Conservation (phyloP, 352 stramenopile species). For the Globisporangium heterothallicum region DNA sequence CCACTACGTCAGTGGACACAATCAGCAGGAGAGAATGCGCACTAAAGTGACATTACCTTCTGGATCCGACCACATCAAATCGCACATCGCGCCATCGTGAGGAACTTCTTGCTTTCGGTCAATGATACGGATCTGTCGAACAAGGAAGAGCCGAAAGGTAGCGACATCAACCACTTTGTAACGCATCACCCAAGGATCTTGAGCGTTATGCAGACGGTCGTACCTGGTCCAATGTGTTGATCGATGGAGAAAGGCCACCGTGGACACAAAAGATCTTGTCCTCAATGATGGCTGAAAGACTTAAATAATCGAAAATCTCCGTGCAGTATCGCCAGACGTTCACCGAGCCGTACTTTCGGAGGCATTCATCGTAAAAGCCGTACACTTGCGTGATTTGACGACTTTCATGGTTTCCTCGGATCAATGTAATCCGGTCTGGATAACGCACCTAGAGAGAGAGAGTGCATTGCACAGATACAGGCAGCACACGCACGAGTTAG, state of each 20-base stretch:
- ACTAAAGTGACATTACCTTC: slow-evolving; percentile 62
- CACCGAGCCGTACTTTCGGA: slow-evolving; percentile 96
- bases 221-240: slow-evolving; percentile 88
- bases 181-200: slow-evolving; percentile 2
- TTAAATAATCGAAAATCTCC: slow-evolving; percentile 99
- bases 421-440: slow-evolving; percentile 98
- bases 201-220: background rate
- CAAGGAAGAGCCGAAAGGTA: background rate
- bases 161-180: background rate
- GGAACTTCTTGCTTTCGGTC: slow-evolving; percentile 99
- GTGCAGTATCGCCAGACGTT: slow-evolving; percentile 99
- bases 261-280: slow-evolving; percentile 99
- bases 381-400: slow-evolving; percentile 99
- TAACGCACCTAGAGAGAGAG: slow-evolving; percentile 83
- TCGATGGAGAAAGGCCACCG: slow-evolving; percentile 93
- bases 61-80: slow-evolving; percentile 94
- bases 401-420: slow-evolving; percentile 98
- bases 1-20: no score
- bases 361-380: slow-evolving; percentile 99
- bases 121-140: slow-evolving; percentile 69
- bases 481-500: background rate
- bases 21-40: no score
- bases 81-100: slow-evolving; percentile 98
- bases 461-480: background rate
- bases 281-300: slow-evolving; percentile 97